phyloP scores from a whole-genome alignment of 2,329 filamentous ascomycete genomes.

The Cladosporium velox region DNA sequence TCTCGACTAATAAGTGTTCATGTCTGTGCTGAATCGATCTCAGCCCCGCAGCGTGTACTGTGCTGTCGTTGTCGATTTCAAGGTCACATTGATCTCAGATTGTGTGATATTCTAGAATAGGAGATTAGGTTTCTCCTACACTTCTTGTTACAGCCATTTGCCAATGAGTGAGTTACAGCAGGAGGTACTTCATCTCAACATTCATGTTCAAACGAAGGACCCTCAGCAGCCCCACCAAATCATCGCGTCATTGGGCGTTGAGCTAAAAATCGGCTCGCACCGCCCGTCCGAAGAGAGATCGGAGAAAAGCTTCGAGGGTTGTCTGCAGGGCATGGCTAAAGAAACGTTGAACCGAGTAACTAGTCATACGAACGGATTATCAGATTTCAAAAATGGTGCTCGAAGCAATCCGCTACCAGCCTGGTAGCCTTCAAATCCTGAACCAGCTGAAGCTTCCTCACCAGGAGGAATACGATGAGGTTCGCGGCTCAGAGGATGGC shows the following conservation, averaged over 20 bases:
- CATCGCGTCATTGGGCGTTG: constrained; percentile 16
- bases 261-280: constrained; percentile 5
- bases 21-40: constrained; percentile 5
- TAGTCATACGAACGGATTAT: neutral
- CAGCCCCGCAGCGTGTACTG: neutral
- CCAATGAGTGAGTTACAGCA: neutral
- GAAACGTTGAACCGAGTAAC: neutral
- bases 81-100: neutral
- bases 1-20: constrained; percentile 6
- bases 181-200: neutral
- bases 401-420: constrained; percentile 74
- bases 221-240: constrained; percentile 8
- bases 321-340: constrained; percentile 17
- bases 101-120: neutral
- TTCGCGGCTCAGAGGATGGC: constrained; percentile 70
- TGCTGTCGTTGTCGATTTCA: neutral
- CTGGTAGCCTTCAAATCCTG: constrained; percentile 72
- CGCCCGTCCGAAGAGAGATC: constrained; percentile 5
- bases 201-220: neutral
- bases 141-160: neutral
- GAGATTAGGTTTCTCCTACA: neutral
- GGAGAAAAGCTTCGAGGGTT: constrained; percentile 17
- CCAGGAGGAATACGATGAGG: constrained; percentile 73
- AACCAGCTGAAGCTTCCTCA: constrained; percentile 84
- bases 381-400: constrained; percentile 54